Conservation (phyloP, 2,329 filamentous ascomycete genomes). For the Pseudogymnoascus sp. region DNA sequence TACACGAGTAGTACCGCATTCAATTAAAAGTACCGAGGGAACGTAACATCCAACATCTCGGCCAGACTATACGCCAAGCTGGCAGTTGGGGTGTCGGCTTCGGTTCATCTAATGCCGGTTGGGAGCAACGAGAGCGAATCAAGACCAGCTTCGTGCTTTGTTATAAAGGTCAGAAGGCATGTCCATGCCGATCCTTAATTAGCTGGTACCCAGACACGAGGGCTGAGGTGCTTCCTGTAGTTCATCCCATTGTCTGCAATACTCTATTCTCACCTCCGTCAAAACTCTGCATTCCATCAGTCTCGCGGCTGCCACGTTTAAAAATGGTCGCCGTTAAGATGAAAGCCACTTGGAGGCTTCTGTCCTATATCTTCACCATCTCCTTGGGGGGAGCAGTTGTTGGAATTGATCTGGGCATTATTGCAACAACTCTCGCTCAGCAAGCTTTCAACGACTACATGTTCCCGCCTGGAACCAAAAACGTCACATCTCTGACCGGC, state of each 20-base stretch:
- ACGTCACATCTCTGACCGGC: not conserved
- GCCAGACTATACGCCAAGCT: not conserved
- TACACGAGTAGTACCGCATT: not conserved
- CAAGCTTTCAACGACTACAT: not conserved
- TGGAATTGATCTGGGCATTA: not conserved
- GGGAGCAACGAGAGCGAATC: not conserved
- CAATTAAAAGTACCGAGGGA: not conserved
- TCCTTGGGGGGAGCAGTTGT: not conserved
- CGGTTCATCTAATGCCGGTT: not conserved
- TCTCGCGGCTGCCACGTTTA: not conserved
- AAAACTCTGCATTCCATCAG: not conserved
- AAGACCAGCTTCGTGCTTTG: not conserved
- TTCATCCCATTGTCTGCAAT: not conserved
- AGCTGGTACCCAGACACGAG: not conserved
- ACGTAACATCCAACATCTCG: constrained; percentile 5
- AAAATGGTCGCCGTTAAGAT: not conserved
- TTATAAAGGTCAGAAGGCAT: constrained; percentile 6
- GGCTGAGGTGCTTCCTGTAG: not conserved
- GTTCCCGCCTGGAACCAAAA: constrained; percentile 4
- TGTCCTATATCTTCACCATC: not conserved
- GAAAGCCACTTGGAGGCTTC: constrained; percentile 2
- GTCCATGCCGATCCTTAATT: not conserved
- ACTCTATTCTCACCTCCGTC: not conserved
- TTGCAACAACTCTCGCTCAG: constrained; percentile 6
- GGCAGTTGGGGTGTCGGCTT: not conserved